Evolutionary conservation across 768 basidiomycete genomes (phyloP), one percentile per base, ranked within the genome.

Genomic region (Naganishia randhawae): DNA sequence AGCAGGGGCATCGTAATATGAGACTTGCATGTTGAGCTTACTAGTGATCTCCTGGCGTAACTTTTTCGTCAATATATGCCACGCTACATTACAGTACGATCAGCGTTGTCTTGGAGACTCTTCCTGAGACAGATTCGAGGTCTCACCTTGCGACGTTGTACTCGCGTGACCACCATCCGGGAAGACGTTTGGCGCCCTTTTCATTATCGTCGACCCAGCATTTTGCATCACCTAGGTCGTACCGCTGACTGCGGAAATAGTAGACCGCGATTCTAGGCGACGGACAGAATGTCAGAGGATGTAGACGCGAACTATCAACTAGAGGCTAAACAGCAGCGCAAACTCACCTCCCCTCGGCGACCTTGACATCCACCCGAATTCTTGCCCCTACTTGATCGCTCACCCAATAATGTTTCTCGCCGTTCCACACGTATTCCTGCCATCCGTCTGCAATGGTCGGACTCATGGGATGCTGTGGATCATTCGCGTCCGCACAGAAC

Each of bases 151-250:
- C 76, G 10, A 77, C 73, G 64, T 78, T 78, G 63, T 77, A 77
- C 45, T 69, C 67, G 33, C 72, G 74, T n/a, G 65, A 57, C 77
- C 77, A 78, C 63, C 74, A 76, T 31, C 76, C 75, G 19, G 72
- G 39, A 0, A 78, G 54, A 8, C 50, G 55, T n/a, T 73, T 74
- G 6, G 75, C 76, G 7, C 77, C 77, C 33, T 48, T 61, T 33
- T 73, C 75, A 54, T 78, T 78, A 54, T 78, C 77, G 65, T 78
- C 77, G 13, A 78, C 77, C 77, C 77, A 78, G 62, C 77, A 78
- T 50, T 62, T 69, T 0, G 75, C 76, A 53, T 77, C 74, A 11
- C 77, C 76, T 3, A 77, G 66, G 65, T 76, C 65, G 55, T 76
- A 76, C 52, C 72, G 63, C 64, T 74, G 73, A 63, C 71, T 73